Evolutionary conservation across 805 yeast species (phyloP), one percentile per base, ranked within the genome.

Genomic region (Trichomonascus vanleenenianus): DNA sequence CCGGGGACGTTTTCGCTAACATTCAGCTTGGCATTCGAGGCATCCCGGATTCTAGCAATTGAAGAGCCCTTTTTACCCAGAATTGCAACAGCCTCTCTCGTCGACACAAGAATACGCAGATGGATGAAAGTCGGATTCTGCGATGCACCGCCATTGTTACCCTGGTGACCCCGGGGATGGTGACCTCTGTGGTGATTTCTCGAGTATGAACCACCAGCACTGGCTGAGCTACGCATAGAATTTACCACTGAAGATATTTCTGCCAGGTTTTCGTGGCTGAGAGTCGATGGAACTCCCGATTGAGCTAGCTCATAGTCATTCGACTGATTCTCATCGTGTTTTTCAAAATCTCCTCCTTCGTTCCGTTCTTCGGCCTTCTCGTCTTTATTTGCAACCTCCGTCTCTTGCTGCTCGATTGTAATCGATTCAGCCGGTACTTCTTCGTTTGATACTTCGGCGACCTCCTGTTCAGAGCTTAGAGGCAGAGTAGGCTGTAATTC

Each of bases 41-140:
- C 68, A 9, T 74, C 79, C 53, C 85, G 78, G 45, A 85, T 74
- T 49, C 72, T 80, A 37, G 75, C 71, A 42, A 85, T 83, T 12
- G 73, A 75, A 47, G 81, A 86, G n/a, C 95, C 95, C 46, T 82
- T 83, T 53, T 81, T 81, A 0, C 95, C 94, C 12, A 85, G 91
- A 39, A 85, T 71, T 16, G 75, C 62, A 2, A 85, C 79, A 1
- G 94, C 89, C 57, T 85, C 89, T 53, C 78, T 81, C 12, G 82
- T 84, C 2, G 78, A 74, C 53, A 89, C 82, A 42, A 81, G 70
- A 85, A 85, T 81, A 50, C 95, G 71, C 61, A 85, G 69, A 53
- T 77, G 79, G 3, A 82, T 78, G 39, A 30, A 36, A 15, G 16
- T 22, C 16, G 35, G 44, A 16, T 32, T 3, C 12, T 36, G 14